Conservation (phyloP, 768 basidiomycete species). For the Leccinum incarnatum region DNA sequence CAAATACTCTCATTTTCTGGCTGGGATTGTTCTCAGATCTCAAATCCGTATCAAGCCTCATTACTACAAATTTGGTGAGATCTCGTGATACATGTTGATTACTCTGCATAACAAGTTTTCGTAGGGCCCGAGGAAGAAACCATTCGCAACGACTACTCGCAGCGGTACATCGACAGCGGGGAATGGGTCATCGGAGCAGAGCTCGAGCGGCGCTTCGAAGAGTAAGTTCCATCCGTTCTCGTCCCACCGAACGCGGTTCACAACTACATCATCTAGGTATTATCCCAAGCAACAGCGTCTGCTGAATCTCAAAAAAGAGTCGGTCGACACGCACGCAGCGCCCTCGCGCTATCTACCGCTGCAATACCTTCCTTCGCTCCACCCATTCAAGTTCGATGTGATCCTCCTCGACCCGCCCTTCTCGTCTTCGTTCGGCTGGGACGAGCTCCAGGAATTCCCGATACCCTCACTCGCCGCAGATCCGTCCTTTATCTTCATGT, state of each 20-base stretch:
- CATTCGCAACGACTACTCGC: conserved; percentile 92
- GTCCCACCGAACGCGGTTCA: not conserved
- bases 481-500: conserved; percentile 91
- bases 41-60: too few species aligned
- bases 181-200: conserved; percentile 90
- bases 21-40: too few species aligned
- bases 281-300: conserved; percentile 93
- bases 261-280: conserved; percentile 41
- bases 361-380: conserved; percentile 52
- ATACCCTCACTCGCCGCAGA: conserved; percentile 82
- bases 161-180: conserved; percentile 85
- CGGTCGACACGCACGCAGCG: conserved; percentile 66
- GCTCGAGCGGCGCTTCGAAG: conserved; percentile 86
- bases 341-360: conserved; percentile 72
- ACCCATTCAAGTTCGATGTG: conserved; percentile 80
- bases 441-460: conserved; percentile 76
- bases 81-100: too few species aligned
- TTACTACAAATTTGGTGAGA: too few species aligned
- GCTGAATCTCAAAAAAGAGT: conserved; percentile 75
- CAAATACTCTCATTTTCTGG: too few species aligned
- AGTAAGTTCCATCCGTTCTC: conserved; percentile 54
- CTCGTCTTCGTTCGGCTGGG: conserved; percentile 84
- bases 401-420: conserved; percentile 91
- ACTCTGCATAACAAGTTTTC: too few species aligned
- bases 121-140: conserved; percentile 93